Evolutionary conservation across 768 basidiomycete species (phyloP).

Genomic region (Suillus plorans): DNA sequence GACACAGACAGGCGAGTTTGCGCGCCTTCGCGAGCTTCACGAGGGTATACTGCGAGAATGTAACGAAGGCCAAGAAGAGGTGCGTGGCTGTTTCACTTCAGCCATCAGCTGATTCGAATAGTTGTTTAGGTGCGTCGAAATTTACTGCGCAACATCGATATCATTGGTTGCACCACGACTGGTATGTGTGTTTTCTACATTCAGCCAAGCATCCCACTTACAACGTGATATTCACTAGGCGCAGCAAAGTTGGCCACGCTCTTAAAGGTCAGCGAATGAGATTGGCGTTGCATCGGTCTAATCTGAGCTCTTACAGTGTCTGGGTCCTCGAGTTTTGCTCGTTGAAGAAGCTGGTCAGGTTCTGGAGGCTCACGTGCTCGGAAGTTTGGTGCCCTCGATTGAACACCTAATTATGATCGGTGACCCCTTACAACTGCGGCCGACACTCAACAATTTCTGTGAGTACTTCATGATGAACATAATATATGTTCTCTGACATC

Average conservation of each 20-base stretch:
- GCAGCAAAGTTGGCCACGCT: slow-evolving; percentile 66
- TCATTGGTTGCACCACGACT: slow-evolving; percentile 79
- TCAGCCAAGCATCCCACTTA: neutral
- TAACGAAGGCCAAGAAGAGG: slow-evolving; percentile 53
- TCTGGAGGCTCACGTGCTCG: slow-evolving; percentile 73
- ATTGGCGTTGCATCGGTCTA: neutral
- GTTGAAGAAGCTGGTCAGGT: slow-evolving; percentile 86
- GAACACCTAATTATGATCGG: slow-evolving; percentile 81
- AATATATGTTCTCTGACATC: neutral
- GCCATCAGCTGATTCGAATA: neutral
- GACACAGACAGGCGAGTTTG: slow-evolving; percentile 41
- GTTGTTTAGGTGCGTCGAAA: slow-evolving; percentile 49
- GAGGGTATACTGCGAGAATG: slow-evolving; percentile 37
- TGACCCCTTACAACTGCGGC: slow-evolving; percentile 75
- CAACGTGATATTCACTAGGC: slow-evolving; percentile 35
- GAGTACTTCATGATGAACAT: slow-evolving; percentile 14
- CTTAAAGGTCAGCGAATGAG: slow-evolving; percentile 43
- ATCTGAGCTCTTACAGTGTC: slow-evolving; percentile 37
- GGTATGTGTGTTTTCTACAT: slow-evolving; percentile 38
- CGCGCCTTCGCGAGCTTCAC: slow-evolving; percentile 38
- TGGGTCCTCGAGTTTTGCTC: slow-evolving; percentile 60
- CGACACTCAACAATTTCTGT: slow-evolving; percentile 65
- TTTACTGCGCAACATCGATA: slow-evolving; percentile 52
- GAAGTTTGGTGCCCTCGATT: slow-evolving; percentile 60
- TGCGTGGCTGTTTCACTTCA: slow-evolving; percentile 24